Percentiles rank a stretch among this genome's conserved stretches.
Evolutionary conservation across 192 early-diverging fungal genomes (phyloP).

Genomic region (Coemansia sp.): DNA sequence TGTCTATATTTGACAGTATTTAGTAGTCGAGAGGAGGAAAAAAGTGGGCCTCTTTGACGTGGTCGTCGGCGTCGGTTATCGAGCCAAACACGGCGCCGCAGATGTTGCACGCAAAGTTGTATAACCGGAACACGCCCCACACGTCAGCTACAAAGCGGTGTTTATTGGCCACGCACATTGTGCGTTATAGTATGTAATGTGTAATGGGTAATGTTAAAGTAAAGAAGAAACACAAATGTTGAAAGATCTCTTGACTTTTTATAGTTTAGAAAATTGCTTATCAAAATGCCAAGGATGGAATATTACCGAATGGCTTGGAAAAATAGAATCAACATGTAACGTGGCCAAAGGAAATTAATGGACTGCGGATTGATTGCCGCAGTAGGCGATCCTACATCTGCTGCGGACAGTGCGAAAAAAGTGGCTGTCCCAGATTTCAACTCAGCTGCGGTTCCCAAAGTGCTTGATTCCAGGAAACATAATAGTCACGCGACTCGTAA

Average conservation of each 20-base stretch:
- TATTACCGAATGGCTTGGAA: not conserved
- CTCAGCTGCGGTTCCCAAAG: not conserved
- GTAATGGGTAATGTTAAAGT: not conserved
- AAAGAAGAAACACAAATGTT: slow-evolving; percentile 3
- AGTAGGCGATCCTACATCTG: not conserved
- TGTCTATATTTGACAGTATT: not conserved
- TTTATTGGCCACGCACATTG: slow-evolving; percentile 14
- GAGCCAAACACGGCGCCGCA: slow-evolving; percentile 36
- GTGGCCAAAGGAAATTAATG: slow-evolving; percentile 8
- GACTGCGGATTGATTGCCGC: slow-evolving; percentile 7
- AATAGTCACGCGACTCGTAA: not conserved
- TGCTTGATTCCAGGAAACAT: not conserved
- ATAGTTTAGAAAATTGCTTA: not conserved
- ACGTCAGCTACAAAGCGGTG: slow-evolving; percentile 18
- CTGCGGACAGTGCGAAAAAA: not conserved
- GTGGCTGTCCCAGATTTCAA: no score
- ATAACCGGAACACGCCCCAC: slow-evolving; percentile 27
- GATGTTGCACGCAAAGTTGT: slow-evolving; percentile 44
- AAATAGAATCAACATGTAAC: not conserved
- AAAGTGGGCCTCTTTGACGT: slow-evolving; percentile 51
- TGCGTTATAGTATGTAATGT: not conserved
- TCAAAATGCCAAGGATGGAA: no score
- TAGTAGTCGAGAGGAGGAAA: slow-evolving; percentile 44
- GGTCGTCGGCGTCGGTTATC: slow-evolving; percentile 35
- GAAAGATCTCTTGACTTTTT: not conserved